Percentiles rank a stretch among this genome's conserved stretches.
Conservation (phyloP, 2,329 filamentous ascomycete species). For the Calonectria montana region DNA sequence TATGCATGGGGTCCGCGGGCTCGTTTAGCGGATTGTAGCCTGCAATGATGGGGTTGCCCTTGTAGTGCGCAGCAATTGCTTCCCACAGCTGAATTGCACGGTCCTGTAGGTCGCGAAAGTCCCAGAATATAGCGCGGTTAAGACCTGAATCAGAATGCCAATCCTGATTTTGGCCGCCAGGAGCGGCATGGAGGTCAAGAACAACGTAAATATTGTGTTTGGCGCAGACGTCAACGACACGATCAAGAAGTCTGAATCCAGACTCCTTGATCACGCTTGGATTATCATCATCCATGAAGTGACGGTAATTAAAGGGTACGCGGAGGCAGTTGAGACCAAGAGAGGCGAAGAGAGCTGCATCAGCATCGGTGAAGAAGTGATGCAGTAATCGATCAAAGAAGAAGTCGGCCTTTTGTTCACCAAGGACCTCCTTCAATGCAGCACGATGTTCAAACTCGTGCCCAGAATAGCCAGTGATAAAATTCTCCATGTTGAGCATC, state of each 20-base stretch:
- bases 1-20: conserved; percentile 43
- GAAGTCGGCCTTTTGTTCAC: conserved; percentile 66
- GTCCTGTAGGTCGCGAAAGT: conserved; percentile 59
- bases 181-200: conserved; percentile 57
- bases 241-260: conserved; percentile 62
- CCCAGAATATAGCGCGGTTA: conserved; percentile 57
- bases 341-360: conserved; percentile 68
- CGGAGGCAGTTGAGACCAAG: conserved; percentile 69
- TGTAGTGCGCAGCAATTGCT: conserved; percentile 54
- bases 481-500: conserved; percentile 66
- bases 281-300: conserved; percentile 65
- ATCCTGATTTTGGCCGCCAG: conserved; percentile 60
- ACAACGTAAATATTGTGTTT: conserved; percentile 57
- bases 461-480: conserved; percentile 72
- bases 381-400: conserved; percentile 69
- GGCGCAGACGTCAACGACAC: conserved; percentile 58
- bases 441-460: conserved; percentile 67
- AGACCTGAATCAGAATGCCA: conserved; percentile 57
- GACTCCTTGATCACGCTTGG: conserved; percentile 58
- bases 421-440: conserved; percentile 57
- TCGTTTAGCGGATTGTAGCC: conserved; percentile 54
- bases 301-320: conserved; percentile 70
- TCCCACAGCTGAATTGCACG: conserved; percentile 57
- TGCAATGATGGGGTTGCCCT: conserved; percentile 54
- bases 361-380: conserved; percentile 69